Evolutionary conservation across 371 early-diverging fungal genomes (phyloP), one percentile per base, ranked within the genome.

Genomic region (Mucor indicus): DNA sequence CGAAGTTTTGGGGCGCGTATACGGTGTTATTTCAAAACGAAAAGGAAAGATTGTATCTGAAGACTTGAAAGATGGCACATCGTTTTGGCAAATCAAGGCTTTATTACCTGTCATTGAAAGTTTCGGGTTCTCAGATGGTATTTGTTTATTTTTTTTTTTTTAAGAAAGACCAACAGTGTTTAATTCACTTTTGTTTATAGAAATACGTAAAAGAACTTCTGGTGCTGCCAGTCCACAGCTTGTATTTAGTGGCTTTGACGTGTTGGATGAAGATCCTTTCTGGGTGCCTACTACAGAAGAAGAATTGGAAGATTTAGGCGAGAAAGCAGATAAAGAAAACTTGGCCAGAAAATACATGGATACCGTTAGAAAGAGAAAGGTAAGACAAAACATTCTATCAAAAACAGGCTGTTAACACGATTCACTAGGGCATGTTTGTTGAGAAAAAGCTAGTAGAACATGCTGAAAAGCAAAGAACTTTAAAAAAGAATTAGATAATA

Each of bases 61-160:
- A 56, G 95, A 96, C 53, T 80, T 96, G 77, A 90, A 88, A 55
- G 98, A 97, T 48, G 98, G 97, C 27, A 96, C 96, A 0, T 88
- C 93, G 0, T 92, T 95, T 65, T 98, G 96, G 72, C 81, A 87
- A 38, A 93, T 99, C 63, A 80, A 80, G 43, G 89, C 97, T 0
- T 60, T 80, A 25, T 52, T 99, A n/a, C 99, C 99, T 17, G 98
- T 99, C 2, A 84, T 94, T 29, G 99, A 99, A 65, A 93, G 95
- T 54, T 99, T 99, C 78, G 99, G 99, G 8, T 98, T 99, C 64
- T 86, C 98, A 17, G 98, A 98, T 62, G 93, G 87, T 87, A 62
- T 45, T 15, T 23, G 17, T 23, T 3, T 25, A 23, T 49, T 2
- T 33, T 15, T 29, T 29, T 29, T 29, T 29, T 29, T 29, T 12